These are phyloP conservation scores for Sphagnum contortum DNA, from an alignment of 225 moss, liverwort and hornwort species.

Conservation along the genomic window DNA sequence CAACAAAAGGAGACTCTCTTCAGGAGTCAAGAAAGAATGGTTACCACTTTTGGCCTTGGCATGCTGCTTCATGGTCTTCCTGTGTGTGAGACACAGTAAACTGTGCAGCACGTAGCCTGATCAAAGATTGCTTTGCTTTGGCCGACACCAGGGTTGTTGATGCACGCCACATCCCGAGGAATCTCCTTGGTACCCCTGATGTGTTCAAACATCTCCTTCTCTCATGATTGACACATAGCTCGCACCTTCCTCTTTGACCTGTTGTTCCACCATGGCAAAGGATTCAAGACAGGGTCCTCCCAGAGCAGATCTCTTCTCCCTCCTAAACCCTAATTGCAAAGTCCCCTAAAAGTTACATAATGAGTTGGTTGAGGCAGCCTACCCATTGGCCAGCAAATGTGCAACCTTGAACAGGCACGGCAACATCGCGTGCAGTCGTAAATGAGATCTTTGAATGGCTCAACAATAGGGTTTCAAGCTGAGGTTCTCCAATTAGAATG, in stretches of 20 bases:
- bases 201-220: not conserved
- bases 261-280: slow-evolving; percentile 6
- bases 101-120: not conserved
- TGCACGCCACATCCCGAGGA: slow-evolving; percentile 4
- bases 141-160: slow-evolving; percentile 2
- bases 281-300: not conserved
- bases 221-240: not conserved
- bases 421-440: no score
- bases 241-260: not conserved
- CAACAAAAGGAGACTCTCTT: not conserved
- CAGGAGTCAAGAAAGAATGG: not conserved
- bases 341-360: no score
- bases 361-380: no score
- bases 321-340: no score
- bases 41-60: not conserved
- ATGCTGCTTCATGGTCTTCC: not conserved
- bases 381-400: no score
- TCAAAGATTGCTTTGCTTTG: not conserved
- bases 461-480: no score
- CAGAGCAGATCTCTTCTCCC: not conserved
- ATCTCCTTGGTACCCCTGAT: not conserved
- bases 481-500: no score
- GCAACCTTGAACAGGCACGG: no score
- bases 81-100: not conserved
- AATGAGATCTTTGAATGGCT: no score